These are phyloP conservation scores for Candida succiphila DNA, from an alignment of 805 yeast genomes.

Conservation along the genomic window DNA sequence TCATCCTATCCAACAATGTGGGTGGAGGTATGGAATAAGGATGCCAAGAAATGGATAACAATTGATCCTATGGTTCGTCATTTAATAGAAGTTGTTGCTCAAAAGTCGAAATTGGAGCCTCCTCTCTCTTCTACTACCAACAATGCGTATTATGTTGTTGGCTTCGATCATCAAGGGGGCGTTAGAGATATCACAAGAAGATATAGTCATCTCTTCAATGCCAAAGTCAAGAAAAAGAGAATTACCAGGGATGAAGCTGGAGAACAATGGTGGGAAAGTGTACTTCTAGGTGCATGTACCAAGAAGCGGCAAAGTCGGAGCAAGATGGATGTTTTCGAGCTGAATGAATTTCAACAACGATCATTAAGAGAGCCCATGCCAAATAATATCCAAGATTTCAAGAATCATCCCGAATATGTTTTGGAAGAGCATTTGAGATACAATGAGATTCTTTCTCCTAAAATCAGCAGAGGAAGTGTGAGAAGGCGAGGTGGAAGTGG, in stretches of 20 bases:
- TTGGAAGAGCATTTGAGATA: constrained; percentile 64
- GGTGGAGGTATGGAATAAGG: constrained; percentile 90
- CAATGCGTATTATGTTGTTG: constrained; percentile 64
- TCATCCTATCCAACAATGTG: constrained; percentile 65
- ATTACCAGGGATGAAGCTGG: constrained; percentile 52
- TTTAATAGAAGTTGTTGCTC: constrained; percentile 51
- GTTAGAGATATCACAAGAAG: constrained; percentile 80
- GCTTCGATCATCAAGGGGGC: constrained; percentile 55
- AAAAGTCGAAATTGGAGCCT: constrained; percentile 48
- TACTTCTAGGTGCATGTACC: constrained; percentile 27
- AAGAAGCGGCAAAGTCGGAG: constrained; percentile 12
- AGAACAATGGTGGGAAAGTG: constrained; percentile 47
- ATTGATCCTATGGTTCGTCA: constrained; percentile 69
- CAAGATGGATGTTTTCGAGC: constrained; percentile 43
- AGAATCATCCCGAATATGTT: constrained; percentile 79
- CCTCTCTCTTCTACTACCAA: constrained; percentile 49
- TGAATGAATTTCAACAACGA: constrained; percentile 48
- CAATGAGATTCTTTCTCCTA: constrained; percentile 65
- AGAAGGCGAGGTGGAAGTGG: constrained; percentile 33
- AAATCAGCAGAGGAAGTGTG: constrained; percentile 66
- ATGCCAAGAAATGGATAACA: constrained; percentile 67
- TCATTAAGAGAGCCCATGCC: constrained; percentile 83
- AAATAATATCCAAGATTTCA: constrained; percentile 68
- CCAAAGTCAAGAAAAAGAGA: constrained; percentile 66
- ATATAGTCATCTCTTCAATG: constrained; percentile 60